Conservation (phyloP, 225 moss, liverwort and hornwort genomes). For the Physcomitrium patens region DNA sequence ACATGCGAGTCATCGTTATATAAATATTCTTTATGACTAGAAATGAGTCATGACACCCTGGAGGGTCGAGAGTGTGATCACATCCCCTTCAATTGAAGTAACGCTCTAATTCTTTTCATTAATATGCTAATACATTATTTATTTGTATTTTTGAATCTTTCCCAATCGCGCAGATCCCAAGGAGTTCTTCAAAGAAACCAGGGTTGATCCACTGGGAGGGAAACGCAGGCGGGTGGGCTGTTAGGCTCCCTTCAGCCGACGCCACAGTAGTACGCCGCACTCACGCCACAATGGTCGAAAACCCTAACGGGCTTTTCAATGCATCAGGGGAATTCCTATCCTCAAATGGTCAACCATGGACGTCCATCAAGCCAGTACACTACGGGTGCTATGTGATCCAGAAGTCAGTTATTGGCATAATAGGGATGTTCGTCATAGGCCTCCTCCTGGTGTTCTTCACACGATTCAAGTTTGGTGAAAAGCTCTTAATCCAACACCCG, state of each 20-base stretch:
- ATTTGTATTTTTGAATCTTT: background rate
- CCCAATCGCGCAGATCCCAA: conserved; percentile 57
- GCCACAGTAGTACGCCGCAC: conserved; percentile 85
- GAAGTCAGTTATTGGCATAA: conserved; percentile 60
- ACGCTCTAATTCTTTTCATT: too few relatives aligned
- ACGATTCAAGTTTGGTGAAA: conserved; percentile 59
- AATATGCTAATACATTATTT: background rate
- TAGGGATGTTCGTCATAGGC: conserved; percentile 63
- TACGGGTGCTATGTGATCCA: conserved; percentile 79
- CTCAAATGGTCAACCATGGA: conserved; percentile 59
- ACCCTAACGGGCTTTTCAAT: conserved; percentile 71
- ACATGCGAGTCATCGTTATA: conserved; percentile 4
- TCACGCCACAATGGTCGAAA: conserved; percentile 49
- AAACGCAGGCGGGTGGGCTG: conserved; percentile 78
- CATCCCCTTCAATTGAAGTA: too few relatives aligned
- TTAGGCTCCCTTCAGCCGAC: conserved; percentile 76
- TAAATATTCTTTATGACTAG: too few relatives aligned
- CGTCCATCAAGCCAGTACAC: conserved; percentile 68
- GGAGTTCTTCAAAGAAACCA: conserved; percentile 54
- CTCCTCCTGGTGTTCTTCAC: conserved; percentile 58
- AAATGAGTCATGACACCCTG: too few relatives aligned
- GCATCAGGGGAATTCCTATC: conserved; percentile 43
- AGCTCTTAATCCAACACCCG: conserved; percentile 77
- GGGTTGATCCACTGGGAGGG: conserved; percentile 73
- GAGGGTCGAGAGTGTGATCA: too few relatives aligned